Conservation (phyloP, 371 early-diverging fungal species). For the Mucor indicus region DNA sequence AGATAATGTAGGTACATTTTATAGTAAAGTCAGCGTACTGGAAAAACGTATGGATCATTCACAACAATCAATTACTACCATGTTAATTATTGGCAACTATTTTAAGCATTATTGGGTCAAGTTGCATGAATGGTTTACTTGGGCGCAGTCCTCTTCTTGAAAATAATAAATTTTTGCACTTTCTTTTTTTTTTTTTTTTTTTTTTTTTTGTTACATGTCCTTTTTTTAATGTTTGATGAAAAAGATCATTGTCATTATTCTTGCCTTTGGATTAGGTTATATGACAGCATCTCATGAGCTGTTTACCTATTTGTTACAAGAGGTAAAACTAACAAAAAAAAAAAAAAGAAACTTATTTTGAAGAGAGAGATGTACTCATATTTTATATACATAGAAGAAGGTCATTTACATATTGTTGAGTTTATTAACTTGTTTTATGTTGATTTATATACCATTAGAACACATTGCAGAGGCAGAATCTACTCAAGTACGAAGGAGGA, state of each 20-base stretch:
- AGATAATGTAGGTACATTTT: constrained; percentile 39
- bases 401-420: constrained; percentile 7
- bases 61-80: constrained; percentile 44
- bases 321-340: constrained; percentile 12
- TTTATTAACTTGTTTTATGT: constrained; percentile 9
- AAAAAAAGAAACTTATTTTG: background rate
- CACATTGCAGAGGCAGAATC: constrained; percentile 23
- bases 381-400: constrained; percentile 5
- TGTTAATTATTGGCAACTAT: constrained; percentile 48
- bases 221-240: constrained; percentile 2
- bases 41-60: constrained; percentile 45
- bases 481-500: constrained; percentile 9
- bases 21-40: constrained; percentile 32
- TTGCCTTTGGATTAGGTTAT: constrained; percentile 31
- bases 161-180: no score
- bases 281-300: constrained; percentile 20
- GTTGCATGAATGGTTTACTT: constrained; percentile 20
- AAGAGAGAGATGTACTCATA: background rate
- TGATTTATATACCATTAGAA: constrained; percentile 24
- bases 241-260: constrained; percentile 2
- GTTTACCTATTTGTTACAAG: constrained; percentile 17
- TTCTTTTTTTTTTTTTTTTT: no score
- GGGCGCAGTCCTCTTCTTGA: background rate
- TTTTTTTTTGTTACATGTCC: background rate
- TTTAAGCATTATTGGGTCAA: constrained; percentile 48